Evolutionary conservation across 1,284 basidiomycete species (phyloP), one percentile per base, ranked within the genome.

Genomic region (Cystobasidium sp.): DNA sequence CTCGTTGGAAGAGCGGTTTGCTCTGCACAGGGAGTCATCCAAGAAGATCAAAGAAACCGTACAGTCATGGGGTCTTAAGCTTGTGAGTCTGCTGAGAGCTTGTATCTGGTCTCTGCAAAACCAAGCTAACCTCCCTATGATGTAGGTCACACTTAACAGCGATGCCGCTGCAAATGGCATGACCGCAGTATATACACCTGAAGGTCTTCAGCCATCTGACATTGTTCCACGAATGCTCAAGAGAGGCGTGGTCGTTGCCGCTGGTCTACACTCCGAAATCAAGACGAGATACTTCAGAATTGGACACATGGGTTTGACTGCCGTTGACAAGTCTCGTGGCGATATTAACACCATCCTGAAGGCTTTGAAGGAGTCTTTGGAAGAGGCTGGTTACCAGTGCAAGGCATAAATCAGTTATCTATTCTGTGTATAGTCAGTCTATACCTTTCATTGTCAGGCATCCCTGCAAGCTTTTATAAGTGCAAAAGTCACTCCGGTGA

Each of bases 121-220:
- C 31, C 14, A 3, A 63, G 9, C 7, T 18, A 53, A 16, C 4
- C 20, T 61, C 31, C 3, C 41, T 10, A 14, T 41, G 16, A 16
- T 53, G 18, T 67, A 85, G 78, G 85, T 97, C 12, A 88, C 93
- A 22, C 80, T 87, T 9, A 84, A 86, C 58, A 83, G 87, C 1
- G 84, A 86, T 6, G 86, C 87, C 70, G 87, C 90, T n/a, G 94
- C 94, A 6, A 95, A 95, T 80, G 93, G 94, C 59, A 96, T 97
- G 94, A 92, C 92, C 6, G 77, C 77, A 43, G 46, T 79, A 12
- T 78, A 91, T 83, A 91, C 88, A 82, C 94, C 94, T 16, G 86
- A 89, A 4, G 92, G 92, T 3, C 80, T 94, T 22, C 83, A 83
- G 20, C 90, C 91, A 1, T 83, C 87, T 9, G 92, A 95, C 78